Evolutionary conservation across 768 basidiomycete genomes (phyloP).

Genomic region (Tephrocybe sp.): DNA sequence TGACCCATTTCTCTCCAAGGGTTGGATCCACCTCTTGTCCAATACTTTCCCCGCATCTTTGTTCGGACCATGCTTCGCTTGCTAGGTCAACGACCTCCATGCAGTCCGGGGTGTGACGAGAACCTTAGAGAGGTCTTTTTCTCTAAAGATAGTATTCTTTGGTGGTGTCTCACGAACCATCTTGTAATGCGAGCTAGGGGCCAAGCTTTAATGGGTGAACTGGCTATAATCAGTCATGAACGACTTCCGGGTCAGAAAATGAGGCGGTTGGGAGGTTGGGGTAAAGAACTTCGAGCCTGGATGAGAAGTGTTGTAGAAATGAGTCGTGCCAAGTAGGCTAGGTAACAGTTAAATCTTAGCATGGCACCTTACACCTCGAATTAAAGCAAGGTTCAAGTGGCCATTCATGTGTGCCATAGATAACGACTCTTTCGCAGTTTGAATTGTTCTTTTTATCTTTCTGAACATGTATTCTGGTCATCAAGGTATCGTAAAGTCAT

Average conservation of each 20-base stretch:
- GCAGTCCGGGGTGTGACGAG: constrained; percentile 51
- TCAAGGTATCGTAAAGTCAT: not conserved
- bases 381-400: no score
- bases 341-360: no score
- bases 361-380: no score
- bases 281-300: constrained; percentile 41
- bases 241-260: constrained; percentile 32
- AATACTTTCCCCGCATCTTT: constrained; percentile 61
- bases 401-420: no score
- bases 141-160: constrained; percentile 47
- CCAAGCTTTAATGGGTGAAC: constrained; percentile 25
- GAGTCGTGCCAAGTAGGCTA: constrained; percentile 14
- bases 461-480: not conserved
- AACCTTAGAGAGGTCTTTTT: constrained; percentile 39
- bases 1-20: constrained; percentile 33
- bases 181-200: constrained; percentile 24
- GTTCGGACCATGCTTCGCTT: constrained; percentile 51
- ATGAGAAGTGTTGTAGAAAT: constrained; percentile 30
- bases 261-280: constrained; percentile 53
- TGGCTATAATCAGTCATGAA: constrained; percentile 25
- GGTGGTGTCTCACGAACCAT: constrained; percentile 49
- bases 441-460: no score
- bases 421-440: not conserved
- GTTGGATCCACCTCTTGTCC: constrained; percentile 61
- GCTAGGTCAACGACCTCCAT: constrained; percentile 30